These are phyloP conservation scores for Globisporangium recalcitrans DNA, from an alignment of 352 stramenopile species.

Conservation along the genomic window DNA sequence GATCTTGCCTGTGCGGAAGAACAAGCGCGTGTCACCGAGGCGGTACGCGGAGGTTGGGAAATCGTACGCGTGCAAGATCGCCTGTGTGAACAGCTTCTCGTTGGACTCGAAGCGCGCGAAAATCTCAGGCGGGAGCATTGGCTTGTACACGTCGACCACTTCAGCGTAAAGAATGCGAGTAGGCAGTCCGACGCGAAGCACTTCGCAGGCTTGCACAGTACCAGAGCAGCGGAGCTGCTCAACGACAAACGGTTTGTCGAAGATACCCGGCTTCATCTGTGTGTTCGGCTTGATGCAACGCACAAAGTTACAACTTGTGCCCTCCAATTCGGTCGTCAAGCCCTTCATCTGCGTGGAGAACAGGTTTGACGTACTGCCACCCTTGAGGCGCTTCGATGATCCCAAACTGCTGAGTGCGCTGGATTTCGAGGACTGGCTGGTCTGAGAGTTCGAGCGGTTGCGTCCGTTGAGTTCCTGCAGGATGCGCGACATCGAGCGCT, in stretches of 20 bases:
- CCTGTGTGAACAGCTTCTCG: conserved; percentile 83
- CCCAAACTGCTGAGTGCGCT: conserved; percentile 34
- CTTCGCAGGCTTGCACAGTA: conserved; percentile 74
- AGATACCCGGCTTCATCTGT: conserved; percentile 86
- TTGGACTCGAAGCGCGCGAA: conserved; percentile 76
- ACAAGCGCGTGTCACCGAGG: conserved; percentile 73
- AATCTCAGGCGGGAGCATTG: conserved; percentile 52
- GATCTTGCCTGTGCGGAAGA: conserved; percentile 86
- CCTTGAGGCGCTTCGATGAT: conserved; percentile 52
- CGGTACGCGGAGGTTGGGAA: conserved; percentile 75
- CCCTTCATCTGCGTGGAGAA: conserved; percentile 85
- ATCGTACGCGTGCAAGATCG: conserved; percentile 71
- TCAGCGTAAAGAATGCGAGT: conserved; percentile 85
- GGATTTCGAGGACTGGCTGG: conserved; percentile 43
- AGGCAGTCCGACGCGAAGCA: conserved; percentile 73
- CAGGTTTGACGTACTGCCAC: conserved; percentile 60
- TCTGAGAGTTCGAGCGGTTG: conserved; percentile 38
- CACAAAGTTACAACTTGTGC: conserved; percentile 91
- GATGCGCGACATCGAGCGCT: conserved; percentile 67
- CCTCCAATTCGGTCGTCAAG: conserved; percentile 74
- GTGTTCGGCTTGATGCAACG: conserved; percentile 96
- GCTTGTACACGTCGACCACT: conserved; percentile 80
- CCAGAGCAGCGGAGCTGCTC: conserved; percentile 71
- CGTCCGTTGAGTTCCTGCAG: conserved; percentile 62
- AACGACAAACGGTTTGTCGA: conserved; percentile 71